Evolutionary conservation across 2,329 filamentous ascomycete genomes (phyloP), one percentile per base, ranked within the genome.

Genomic region (Apiospora hydei): DNA sequence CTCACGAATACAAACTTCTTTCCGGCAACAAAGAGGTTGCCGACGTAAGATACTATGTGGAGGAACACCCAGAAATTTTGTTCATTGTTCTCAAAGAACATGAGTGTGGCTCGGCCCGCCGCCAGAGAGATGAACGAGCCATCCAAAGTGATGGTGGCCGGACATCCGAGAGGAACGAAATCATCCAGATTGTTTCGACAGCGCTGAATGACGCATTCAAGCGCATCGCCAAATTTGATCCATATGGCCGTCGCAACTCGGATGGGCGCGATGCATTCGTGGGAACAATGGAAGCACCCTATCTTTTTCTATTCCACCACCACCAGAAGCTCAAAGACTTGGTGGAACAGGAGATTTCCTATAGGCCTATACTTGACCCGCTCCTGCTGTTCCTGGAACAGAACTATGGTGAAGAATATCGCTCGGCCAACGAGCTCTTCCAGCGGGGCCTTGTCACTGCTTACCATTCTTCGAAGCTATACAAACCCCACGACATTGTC

Each of bases 271-370:
- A 24, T 2, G 7, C 5, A 41, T 4, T 46, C 21, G 0, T 44
- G 6, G 66, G 66, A 10, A 6, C 13, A 3, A 67, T 67, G 66
- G n/a, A 26, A 4, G 66, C 66, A 0, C 66, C 66, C 3, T 67
- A 67, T n/a, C 41, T 67, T 2, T 67, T 67, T 14, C 13, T 67
- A 1, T 67, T 46, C 13, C 66, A 67, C 44, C 66, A 68, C n/a
- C 14, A 68, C 6, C 41, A 44, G 13, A 47, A 68, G 24, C 66
- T 68, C 24, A 4, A 11, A 0, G 44, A 26, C 14, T 34, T 68
- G 13, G 24, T 5, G 6, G 8, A 21, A 18, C 41, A 47, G 7
- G 5, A 30, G 11, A n/a, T 3, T 6, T 21, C 24, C 8, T 68
- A 46, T 14, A 47, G 1, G 7, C 24, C 43, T 4, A 1, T 30